Conservation (phyloP, 1,284 basidiomycete genomes). For the Fomitopsis schrenkii region DNA sequence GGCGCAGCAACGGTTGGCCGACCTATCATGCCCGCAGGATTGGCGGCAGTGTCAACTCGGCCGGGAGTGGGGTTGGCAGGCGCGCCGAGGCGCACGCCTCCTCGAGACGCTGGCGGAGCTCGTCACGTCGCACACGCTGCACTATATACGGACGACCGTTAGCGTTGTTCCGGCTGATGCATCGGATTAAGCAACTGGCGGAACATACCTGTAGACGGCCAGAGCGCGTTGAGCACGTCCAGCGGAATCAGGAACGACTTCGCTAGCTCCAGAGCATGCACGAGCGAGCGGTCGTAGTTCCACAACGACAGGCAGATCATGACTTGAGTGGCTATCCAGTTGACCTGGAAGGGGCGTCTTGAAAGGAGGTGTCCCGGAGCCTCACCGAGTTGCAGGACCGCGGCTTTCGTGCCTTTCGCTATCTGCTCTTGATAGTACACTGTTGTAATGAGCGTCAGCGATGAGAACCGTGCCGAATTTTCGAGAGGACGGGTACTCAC, state of each 20-base stretch:
- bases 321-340: constrained; percentile 50
- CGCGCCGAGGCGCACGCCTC: constrained; percentile 22
- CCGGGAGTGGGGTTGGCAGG: constrained; percentile 20
- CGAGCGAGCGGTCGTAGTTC: constrained; percentile 54
- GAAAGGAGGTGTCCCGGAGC: constrained; percentile 49
- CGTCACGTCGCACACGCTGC: constrained; percentile 23
- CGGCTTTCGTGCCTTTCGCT: constrained; percentile 47
- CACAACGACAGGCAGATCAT: constrained; percentile 61
- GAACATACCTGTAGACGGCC: constrained; percentile 62
- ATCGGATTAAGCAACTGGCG: background rate
- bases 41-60: constrained; percentile 23
- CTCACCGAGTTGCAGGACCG: constrained; percentile 45
- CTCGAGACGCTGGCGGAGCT: constrained; percentile 24
- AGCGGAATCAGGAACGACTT: constrained; percentile 59
- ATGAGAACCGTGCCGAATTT: background rate
- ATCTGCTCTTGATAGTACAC: constrained; percentile 63
- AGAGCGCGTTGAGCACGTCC: constrained; percentile 63
- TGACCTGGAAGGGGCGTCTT: constrained; percentile 62
- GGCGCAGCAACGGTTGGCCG: background rate
- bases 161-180: background rate
- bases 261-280: constrained; percentile 60
- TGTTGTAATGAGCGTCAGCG: constrained; percentile 20
- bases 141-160: constrained; percentile 10
- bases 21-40: constrained; percentile 15
- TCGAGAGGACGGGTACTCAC: constrained; percentile 39